A percentile compares a stretch with the other conserved stretches of the same genome.
These are phyloP conservation scores for Phylloporus sp. DNA, from an alignment of 768 basidiomycete species.

Conservation along the genomic window DNA sequence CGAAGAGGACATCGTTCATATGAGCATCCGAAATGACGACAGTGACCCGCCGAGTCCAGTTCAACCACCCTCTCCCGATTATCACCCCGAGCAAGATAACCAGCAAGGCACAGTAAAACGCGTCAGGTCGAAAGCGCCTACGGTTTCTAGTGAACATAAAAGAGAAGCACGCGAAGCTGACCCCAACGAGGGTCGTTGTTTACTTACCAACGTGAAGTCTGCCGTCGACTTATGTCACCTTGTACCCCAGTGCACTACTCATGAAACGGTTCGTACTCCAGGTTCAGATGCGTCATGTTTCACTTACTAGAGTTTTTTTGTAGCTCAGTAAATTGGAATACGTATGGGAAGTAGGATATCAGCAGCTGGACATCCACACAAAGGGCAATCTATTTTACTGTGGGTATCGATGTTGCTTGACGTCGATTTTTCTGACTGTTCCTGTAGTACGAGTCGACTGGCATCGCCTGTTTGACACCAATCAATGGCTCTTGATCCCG, in stretches of 20 bases:
- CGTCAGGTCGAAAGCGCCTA: no score
- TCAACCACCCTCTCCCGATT: not conserved
- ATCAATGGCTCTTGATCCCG: not conserved
- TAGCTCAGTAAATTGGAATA: not conserved
- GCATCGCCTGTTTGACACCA: not conserved
- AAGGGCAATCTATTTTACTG: not conserved
- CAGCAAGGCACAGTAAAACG: no score
- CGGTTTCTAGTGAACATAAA: no score
- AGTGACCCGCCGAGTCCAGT: not conserved
- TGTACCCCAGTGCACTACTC: not conserved
- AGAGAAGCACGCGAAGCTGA: no score
- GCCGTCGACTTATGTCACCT: no score
- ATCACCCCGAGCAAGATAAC: not conserved
- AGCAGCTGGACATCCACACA: not conserved
- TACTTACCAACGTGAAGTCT: no score
- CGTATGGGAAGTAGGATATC: not conserved
- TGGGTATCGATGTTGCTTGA: not conserved
- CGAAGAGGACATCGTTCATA: not conserved
- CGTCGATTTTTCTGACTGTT: not conserved
- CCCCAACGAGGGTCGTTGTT: not conserved
- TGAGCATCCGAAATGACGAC: not conserved
- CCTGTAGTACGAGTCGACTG: not conserved
- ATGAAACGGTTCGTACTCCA: not conserved
- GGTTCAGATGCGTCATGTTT: no score
- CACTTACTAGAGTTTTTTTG: not conserved